Base-by-base conservation (phyloP, 371 early-diverging fungal genomes). In the Basidiobolus meristosporus region DNA sequence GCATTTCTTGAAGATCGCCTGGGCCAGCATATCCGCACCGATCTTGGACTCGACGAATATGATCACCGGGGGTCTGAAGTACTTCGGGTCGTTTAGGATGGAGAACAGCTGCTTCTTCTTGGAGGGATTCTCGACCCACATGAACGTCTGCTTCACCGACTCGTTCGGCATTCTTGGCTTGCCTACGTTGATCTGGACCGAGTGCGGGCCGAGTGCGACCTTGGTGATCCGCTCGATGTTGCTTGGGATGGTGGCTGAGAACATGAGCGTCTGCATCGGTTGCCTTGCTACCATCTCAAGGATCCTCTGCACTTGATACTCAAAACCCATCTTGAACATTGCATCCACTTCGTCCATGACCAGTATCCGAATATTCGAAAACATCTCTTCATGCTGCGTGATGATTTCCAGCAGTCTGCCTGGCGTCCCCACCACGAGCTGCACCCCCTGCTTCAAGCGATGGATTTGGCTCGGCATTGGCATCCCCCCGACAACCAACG, bases 41-140 rank as follows among this genome's bases (percentile, higher is more conserved):
- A 91, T 90, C 40, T 90, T 87, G 12, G 90, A 85, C 57, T 95
- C 92, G 3, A 98, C 90, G 53, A 95, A 95, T 18, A 90, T 78
- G 29, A 70, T 61, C 2, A 70, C 65, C 1, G 71, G 74, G 5
- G 68, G 63, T 1, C 52, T 51, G 39, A 60, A 68, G 33, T 70
- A 70, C 16, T 58, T 63, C 14, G 70, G 64, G 29, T 73, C 61
- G 16, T 47, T 59, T 12, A 73, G 47, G 29, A 73, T 59, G 16
- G 67, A 66, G 26, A 68, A 54, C 0, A 73, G 46, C 15, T 59
- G 54, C 31, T 73, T 73, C 40, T 64, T 56, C 46, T 73, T 73
- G 32, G 67, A 68, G 2, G 52, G 53, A 41, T 70, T 69, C 26
- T 70, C 71, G 0, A 73, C 68, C 74, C 74, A 73, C 20, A 73